Evolutionary conservation across 495 filamentous ascomycete genomes (phyloP), one percentile per base, ranked within the genome.

Genomic region (Aspergillus nanangensis): DNA sequence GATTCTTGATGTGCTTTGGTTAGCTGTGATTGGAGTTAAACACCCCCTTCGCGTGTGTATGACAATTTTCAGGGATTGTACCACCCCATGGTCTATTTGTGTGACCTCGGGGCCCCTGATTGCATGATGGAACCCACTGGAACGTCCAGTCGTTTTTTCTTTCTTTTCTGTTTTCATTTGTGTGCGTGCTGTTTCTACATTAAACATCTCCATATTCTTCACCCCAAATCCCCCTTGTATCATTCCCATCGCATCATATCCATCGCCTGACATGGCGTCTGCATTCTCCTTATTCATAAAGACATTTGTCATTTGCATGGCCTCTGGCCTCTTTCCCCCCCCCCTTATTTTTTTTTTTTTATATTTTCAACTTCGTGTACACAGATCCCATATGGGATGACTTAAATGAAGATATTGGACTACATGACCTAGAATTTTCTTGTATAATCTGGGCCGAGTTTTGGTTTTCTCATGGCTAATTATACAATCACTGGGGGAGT

Each of bases 1-100:
- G 37, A 58, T 50, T 51, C 40, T 58, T 45, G 51, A 33, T 40
- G 33, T 48, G 57, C 56, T 60, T 65, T 63, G 50, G 54, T 56
- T 51, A 60, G 56, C 60, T 52, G 40, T 51, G 57, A 59, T 65
- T 61, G 56, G 57, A 55, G 48, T 58, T 51, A 47, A 54, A 50
- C 47, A 53, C 42, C 51, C 51, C 51, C 41, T 51, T 51, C 51
- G 33, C 32, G 55, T 50, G 48, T 58, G 55, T 58, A 53, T 57
- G 47, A 48, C 55, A 47, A 38, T 64, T 51, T 45, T 23, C 40
- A 51, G 47, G 52, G 36, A 51, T 22, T 56, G 53, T 48, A 56
- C 38, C 38, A 44, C 46, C 48, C 48, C 22, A 24, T 42, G 17
- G 40, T 39, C 39, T 27, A 39, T 51, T 23, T 46, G 48, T 42